phyloP scores from a whole-genome alignment of 208 protist genomes.

The Trypanosoma mega region DNA sequence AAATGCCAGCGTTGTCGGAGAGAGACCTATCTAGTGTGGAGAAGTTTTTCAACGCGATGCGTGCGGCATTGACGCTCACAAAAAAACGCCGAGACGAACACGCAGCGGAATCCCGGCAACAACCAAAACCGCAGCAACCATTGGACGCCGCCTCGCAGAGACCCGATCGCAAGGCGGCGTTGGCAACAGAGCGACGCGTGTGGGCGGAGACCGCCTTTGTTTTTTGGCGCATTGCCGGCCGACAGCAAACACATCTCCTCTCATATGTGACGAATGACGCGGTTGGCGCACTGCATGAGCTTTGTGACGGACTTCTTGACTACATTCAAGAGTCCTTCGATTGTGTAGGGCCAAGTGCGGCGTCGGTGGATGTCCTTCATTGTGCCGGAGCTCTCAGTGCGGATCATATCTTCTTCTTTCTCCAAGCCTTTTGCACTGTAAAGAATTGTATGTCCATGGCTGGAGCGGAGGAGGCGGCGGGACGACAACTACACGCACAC shows the following conservation, averaged over 20 bases:
- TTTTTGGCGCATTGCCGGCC: slow-evolving; percentile 57
- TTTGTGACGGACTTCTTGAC: slow-evolving; percentile 44
- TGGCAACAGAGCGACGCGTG: slow-evolving; percentile 33
- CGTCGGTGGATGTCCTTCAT: background rate
- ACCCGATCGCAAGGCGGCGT: background rate
- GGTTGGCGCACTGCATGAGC: slow-evolving; percentile 20
- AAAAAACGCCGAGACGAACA: slow-evolving; percentile 9
- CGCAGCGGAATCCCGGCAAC: background rate
- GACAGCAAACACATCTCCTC: slow-evolving; percentile 57
- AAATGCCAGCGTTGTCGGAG: slow-evolving; percentile 53
- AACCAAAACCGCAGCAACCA: background rate
- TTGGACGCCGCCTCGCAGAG: background rate
- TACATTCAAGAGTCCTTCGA: slow-evolving; percentile 40
- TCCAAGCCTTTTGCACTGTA: slow-evolving; percentile 49
- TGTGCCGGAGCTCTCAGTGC: slow-evolving; percentile 25
- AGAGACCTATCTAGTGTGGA: slow-evolving; percentile 57
- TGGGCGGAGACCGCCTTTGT: slow-evolving; percentile 70
- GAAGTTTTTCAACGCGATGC: slow-evolving; percentile 61
- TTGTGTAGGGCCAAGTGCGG: background rate
- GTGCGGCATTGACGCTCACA: slow-evolving; percentile 28
- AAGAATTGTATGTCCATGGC: slow-evolving; percentile 50
- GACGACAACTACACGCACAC: slow-evolving; percentile 16
- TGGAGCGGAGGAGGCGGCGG: slow-evolving; percentile 18
- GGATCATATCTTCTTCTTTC: slow-evolving; percentile 57
- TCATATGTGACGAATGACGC: slow-evolving; percentile 51